Evolutionary conservation across 306 rosid species (phyloP), one percentile per base, ranked within the genome.

Genomic region (Cucurbita pepo): DNA sequence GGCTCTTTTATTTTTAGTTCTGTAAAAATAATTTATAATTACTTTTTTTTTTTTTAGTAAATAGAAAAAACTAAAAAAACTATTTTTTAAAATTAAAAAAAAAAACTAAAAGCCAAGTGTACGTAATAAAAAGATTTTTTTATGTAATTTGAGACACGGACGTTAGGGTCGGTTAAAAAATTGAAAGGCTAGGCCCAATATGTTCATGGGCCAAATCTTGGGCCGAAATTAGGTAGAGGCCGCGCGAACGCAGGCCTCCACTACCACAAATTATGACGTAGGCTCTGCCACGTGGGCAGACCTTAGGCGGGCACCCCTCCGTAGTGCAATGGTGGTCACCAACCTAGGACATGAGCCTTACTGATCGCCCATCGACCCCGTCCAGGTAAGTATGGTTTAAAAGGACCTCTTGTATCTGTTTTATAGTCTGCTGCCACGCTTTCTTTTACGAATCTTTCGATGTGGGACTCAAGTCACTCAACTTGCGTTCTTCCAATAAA

Each of bases 201-300:
- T 12, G 13, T 8, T 0, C 0, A 55, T 9, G 60, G 60, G 36
- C 60, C 60, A 21, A 8, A 1, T 5, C 3, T 16, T 6, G 22
- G 56, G 22, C 9, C 4, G 1, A 15, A 0, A n/a, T 22, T 61
- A 15, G 67, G 5, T 0, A 76, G 78, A 76, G 85, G 85, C 86
- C 65, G 87, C 87, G 80, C 88, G 78, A 62, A 84, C 86, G 82
- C 88, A 81, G 73, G 87, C 85, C 85, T 78, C 86, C 77, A 12
- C 76, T 3, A 11, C 44, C 47, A 86, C 79, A 88, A 84, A 88
- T 82, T 71, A 79, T 76, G 85, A 88, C 77, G 81, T 79, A 72
- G 85, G 78, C 55, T 83, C 87, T 76, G 58, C 82, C 50, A 10
- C 80, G 15, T 50, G 76, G 62, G 87, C 60, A 81, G 81, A 84